phyloP scores from a whole-genome alignment of 208 protist species.

The Crithidia fasciculata region DNA sequence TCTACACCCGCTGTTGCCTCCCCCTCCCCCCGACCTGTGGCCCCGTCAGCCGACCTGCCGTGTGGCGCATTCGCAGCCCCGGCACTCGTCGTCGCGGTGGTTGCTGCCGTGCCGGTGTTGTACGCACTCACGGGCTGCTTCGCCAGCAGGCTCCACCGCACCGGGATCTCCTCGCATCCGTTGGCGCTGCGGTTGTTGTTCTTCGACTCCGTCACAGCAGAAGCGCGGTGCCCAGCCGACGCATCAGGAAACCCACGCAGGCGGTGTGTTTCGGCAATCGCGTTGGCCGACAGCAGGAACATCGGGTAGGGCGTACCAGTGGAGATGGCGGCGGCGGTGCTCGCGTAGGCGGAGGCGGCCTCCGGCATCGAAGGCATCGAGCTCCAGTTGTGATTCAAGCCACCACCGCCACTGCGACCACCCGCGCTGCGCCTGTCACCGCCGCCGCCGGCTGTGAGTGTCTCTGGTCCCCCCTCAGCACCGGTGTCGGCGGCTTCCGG shows the following conservation, averaged over 20 bases:
- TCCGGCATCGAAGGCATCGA: constrained; percentile 13
- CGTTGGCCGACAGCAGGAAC: constrained; percentile 33
- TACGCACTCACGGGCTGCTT: constrained; percentile 2
- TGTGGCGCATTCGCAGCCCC: neutral
- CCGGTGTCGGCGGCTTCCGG: constrained; percentile 7
- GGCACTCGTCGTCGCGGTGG: neutral
- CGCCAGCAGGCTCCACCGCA: constrained; percentile 33
- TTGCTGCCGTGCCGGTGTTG: neutral
- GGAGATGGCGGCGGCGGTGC: constrained; percentile 25
- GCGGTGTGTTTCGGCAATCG: constrained; percentile 30
- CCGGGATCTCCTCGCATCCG: constrained; percentile 30
- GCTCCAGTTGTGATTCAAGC: neutral
- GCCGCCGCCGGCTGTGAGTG: neutral
- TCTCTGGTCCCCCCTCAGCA: neutral
- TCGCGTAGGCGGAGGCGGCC: constrained; percentile 14
- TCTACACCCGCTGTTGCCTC: too few species aligned
- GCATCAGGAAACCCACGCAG: constrained; percentile 24
- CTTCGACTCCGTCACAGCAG: constrained; percentile 1
- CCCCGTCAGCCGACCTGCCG: too few species aligned
- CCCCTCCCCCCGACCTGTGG: too few species aligned
- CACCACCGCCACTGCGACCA: too few species aligned
- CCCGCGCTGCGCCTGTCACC: neutral
- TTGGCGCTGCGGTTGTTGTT: constrained; percentile 40
- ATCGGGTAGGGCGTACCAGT: constrained; percentile 30
- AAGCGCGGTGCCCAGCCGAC: neutral